Percentiles rank a stretch among this genome's conserved stretches.
phyloP scores from a whole-genome alignment of 257 asterid genomes.

The Penstemon newberryi region DNA sequence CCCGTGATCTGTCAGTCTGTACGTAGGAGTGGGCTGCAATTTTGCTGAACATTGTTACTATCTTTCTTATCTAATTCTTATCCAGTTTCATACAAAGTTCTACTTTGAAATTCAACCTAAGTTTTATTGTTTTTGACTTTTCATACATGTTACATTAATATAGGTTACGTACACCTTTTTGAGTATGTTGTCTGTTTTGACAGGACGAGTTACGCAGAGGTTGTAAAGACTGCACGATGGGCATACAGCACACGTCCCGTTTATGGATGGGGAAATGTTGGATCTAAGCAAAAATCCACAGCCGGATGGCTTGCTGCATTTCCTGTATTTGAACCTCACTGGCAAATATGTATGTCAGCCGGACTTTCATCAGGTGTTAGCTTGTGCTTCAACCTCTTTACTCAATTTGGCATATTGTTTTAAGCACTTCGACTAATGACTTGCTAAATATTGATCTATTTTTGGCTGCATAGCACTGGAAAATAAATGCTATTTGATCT shows the following conservation, averaged over 20 bases:
- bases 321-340: conserved; percentile 99
- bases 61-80: background rate
- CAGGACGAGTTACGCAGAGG: conserved; percentile 86
- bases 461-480: conserved; percentile 3
- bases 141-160: background rate
- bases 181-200: conserved; percentile 32
- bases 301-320: conserved; percentile 99
- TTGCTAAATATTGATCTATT: conserved; percentile 4
- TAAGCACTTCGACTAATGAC: conserved; percentile 3
- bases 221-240: conserved; percentile 89
- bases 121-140: background rate
- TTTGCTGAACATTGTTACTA: background rate
- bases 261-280: conserved; percentile 94
- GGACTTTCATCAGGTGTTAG: conserved; percentile 91
- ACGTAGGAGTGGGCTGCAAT: background rate
- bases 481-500: background rate
- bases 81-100: background rate
- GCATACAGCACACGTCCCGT: conserved; percentile 84
- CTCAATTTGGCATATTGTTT: background rate
- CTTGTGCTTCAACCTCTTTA: conserved; percentile 15
- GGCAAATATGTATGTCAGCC: conserved; percentile 98
- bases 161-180: background rate
- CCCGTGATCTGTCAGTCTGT: background rate
- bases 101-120: background rate
- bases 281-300: conserved; percentile 82